Conservation (phyloP, 768 basidiomycete species). For the Boletus tomentosulus region DNA sequence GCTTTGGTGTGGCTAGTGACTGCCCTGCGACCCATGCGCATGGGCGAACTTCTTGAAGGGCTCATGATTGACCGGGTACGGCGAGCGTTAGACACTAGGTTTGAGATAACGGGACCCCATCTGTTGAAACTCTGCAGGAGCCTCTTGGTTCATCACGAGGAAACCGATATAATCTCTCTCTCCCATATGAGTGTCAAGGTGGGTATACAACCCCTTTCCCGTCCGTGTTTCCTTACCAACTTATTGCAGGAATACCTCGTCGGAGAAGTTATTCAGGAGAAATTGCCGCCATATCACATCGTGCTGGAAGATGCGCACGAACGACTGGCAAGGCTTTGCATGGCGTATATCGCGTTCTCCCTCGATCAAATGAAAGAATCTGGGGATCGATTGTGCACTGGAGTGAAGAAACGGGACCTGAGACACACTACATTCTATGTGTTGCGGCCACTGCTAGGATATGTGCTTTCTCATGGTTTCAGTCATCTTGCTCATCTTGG, state of each 20-base stretch:
- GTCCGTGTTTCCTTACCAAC: neutral
- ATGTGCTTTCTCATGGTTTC: constrained; percentile 6
- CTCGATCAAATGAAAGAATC: constrained; percentile 5
- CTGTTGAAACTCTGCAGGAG: constrained; percentile 4
- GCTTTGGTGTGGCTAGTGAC: constrained; percentile 12
- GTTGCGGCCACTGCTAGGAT: constrained; percentile 3
- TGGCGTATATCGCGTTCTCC: constrained; percentile 4
- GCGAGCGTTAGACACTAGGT: constrained; percentile 1
- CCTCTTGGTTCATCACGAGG: constrained; percentile 7
- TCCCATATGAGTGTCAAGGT: constrained; percentile 21
- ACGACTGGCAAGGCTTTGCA: constrained; percentile 6
- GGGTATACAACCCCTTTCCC: neutral
- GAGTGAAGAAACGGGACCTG: neutral
- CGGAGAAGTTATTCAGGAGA: neutral
- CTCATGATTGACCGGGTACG: neutral
- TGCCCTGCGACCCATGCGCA: constrained; percentile 5
- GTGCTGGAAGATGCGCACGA: constrained; percentile 7
- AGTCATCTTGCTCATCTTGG: neutral
- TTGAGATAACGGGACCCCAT: neutral
- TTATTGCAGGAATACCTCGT: constrained; percentile 10
- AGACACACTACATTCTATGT: neutral
- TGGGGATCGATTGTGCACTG: neutral
- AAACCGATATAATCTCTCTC: constrained; percentile 7
- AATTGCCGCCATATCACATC: constrained; percentile 4
- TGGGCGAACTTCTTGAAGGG: constrained; percentile 9